Evolutionary conservation across 129 eudicot genomes (phyloP).

Genomic region (Arctium minus): DNA sequence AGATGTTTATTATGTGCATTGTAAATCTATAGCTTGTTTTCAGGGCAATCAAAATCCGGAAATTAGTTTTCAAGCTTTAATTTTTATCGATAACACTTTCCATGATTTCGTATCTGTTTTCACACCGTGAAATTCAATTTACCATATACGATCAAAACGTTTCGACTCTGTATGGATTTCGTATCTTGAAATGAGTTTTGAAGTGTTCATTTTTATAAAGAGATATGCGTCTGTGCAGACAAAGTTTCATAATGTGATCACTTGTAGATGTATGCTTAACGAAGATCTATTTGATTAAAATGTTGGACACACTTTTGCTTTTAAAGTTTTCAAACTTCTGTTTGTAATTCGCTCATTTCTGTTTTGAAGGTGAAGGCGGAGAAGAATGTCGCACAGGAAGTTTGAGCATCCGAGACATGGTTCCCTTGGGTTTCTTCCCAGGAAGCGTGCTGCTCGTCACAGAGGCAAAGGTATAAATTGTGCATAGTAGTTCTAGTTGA

Average conservation of each 20-base stretch:
- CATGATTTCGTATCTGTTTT: not conserved
- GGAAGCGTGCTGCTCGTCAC: conserved; percentile 61
- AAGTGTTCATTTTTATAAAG: no score
- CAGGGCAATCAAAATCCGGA: not conserved
- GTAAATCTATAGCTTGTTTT: not conserved
- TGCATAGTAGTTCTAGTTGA: not conserved
- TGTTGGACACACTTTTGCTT: not conserved
- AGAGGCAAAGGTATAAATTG: conserved; percentile 43
- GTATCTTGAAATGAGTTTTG: no score
- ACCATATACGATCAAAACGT: no score
- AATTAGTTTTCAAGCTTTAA: not conserved
- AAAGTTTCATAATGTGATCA: no score
- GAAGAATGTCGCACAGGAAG: conserved; percentile 56
- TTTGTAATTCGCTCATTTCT: not conserved
- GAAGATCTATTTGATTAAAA: not conserved
- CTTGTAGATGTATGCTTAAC: no score
- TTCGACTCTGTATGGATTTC: not conserved
- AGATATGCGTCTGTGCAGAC: no score
- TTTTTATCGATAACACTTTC: not conserved
- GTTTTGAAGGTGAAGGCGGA: not conserved
- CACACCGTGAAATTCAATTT: not conserved
- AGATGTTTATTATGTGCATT: not conserved
- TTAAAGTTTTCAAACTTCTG: not conserved
- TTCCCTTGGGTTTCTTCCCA: conserved; percentile 54
- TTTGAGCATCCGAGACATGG: conserved; percentile 54